These are phyloP conservation scores for Daedalea quercina DNA, from an alignment of 768 basidiomycete genomes.

Conservation along the genomic window DNA sequence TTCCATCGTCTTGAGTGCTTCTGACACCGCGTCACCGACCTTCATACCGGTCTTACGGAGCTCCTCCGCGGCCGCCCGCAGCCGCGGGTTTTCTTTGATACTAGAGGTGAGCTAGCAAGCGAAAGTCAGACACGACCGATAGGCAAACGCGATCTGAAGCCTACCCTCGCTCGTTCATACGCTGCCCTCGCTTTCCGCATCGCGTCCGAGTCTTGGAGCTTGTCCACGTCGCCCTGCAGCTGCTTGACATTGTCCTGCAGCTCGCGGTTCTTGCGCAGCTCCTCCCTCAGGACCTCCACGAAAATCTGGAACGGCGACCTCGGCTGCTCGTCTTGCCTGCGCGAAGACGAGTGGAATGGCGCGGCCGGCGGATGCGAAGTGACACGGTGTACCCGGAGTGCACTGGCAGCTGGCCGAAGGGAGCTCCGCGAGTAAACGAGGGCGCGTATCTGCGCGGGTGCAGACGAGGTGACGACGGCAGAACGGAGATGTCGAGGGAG, in stretches of 20 bases:
- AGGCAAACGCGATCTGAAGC: conserved; percentile 19
- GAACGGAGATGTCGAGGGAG: conserved; percentile 42
- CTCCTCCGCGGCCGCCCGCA: conserved; percentile 91
- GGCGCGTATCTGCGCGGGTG: conserved; percentile 17
- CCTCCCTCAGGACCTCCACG: conserved; percentile 88
- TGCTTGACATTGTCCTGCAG: conserved; percentile 96
- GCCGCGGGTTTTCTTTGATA: conserved; percentile 39
- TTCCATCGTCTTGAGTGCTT: conserved; percentile 89
- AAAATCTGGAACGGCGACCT: conserved; percentile 96
- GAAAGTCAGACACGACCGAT: not conserved
- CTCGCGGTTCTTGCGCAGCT: conserved; percentile 89
- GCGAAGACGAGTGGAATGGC: conserved; percentile 60
- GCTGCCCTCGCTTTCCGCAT: conserved; percentile 88
- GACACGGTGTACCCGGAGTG: conserved; percentile 25
- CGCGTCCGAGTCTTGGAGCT: conserved; percentile 93
- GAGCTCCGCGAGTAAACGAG: conserved; percentile 15
- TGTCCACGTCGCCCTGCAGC: conserved; percentile 95
- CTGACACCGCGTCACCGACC: conserved; percentile 89
- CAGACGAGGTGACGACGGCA: conserved; percentile 26
- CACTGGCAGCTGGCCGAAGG: conserved; percentile 18
- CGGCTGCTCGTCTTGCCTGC: conserved; percentile 55
- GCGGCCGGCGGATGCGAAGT: conserved; percentile 7
- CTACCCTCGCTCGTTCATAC: conserved; percentile 90
- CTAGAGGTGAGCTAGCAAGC: not conserved
- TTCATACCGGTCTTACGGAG: conserved; percentile 84